Evolutionary conservation across 768 basidiomycete species (phyloP).

Genomic region (Tylopilus subfusipes): DNA sequence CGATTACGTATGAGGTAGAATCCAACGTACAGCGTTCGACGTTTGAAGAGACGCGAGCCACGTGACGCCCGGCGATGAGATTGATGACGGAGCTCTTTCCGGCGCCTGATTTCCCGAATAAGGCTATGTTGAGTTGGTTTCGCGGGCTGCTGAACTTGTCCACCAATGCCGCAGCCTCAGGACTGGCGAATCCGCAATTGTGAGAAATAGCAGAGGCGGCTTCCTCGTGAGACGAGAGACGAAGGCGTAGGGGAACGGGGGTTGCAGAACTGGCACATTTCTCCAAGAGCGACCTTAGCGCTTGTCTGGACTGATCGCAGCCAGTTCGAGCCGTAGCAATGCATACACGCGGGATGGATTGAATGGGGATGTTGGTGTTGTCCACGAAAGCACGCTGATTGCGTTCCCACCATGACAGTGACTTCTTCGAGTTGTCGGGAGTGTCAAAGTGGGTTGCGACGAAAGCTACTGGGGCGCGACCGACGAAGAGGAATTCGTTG

Average conservation of each 20-base stretch:
- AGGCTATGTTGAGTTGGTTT: conserved; percentile 13
- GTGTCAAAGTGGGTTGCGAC: conserved; percentile 34
- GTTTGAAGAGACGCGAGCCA: neutral
- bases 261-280: neutral
- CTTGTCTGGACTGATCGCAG: conserved; percentile 7
- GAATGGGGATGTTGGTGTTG: neutral
- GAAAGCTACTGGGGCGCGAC: conserved; percentile 32
- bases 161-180: neutral
- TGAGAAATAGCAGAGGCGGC: neutral
- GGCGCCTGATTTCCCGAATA: conserved; percentile 31
- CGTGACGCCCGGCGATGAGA: neutral
- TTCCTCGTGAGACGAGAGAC: neutral
- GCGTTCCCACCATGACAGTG: conserved; percentile 27
- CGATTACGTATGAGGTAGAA: neutral
- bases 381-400: conserved; percentile 21
- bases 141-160: neutral
- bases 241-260: neutral
- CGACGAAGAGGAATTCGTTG: conserved; percentile 31
- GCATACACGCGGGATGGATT: neutral
- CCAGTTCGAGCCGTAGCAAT: neutral
- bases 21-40: neutral
- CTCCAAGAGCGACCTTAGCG: neutral
- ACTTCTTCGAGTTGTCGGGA: conserved; percentile 15
- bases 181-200: neutral
- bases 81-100: conserved; percentile 12